These are phyloP conservation scores for Aeschynomene evenia DNA, from an alignment of 306 rosid genomes.

Conservation along the genomic window DNA sequence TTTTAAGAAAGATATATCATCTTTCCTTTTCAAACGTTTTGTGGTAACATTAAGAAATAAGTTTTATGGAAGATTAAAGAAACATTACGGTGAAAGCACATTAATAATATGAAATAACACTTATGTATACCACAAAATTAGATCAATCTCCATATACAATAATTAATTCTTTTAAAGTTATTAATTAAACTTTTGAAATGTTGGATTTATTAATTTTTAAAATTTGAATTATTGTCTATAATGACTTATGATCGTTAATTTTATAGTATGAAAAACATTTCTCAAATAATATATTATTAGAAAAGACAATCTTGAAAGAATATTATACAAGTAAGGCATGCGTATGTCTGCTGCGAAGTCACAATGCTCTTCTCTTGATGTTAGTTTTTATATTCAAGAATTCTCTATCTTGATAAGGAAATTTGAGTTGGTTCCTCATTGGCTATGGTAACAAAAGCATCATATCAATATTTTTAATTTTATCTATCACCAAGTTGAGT, in stretches of 20 bases:
- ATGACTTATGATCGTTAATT: no score
- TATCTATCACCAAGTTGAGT: neutral
- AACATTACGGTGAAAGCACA: slow-evolving; percentile 2
- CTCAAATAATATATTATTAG: neutral
- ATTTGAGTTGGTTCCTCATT: slow-evolving; percentile 22
- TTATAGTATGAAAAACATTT: no score
- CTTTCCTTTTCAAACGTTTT: neutral
- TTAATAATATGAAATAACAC: no score
- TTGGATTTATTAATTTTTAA: no score
- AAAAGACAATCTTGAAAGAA: slow-evolving; percentile 20
- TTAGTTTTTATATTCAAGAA: neutral
- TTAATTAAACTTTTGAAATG: no score
- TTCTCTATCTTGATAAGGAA: slow-evolving; percentile 18
- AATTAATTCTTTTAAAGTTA: no score
- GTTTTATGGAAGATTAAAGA: neutral
- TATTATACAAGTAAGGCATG: neutral
- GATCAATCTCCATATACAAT: no score
- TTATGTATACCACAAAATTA: no score
- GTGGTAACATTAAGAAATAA: neutral
- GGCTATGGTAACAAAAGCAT: neutral
- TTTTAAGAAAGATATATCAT: neutral
- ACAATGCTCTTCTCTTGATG: neutral
- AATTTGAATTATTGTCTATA: no score
- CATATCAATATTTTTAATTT: neutral
- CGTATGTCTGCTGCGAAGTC: neutral